Evolutionary conservation across 2,329 filamentous ascomycete species (phyloP), one percentile per base, ranked within the genome.

Genomic region (Knufia fluminis): DNA sequence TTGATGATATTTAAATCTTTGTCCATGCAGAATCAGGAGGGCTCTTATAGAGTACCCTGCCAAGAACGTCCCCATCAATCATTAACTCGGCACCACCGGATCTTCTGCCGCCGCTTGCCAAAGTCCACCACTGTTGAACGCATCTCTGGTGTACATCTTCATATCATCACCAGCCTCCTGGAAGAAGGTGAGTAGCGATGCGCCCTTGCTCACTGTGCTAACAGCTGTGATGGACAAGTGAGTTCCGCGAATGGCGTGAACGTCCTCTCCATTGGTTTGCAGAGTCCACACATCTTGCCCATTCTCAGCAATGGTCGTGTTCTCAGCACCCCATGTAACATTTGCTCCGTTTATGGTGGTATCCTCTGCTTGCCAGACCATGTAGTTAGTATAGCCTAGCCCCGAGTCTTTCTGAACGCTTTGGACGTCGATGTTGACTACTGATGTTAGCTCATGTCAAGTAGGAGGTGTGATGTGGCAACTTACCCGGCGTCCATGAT

Each of bases 321-420:
- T 50, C 19, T 50, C 48, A 4, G 48, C 40, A 12, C n/a, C 31
- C 48, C 48, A 50, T 2, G 28, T 38, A 17, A 50, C 23, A 22
- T 50, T 50, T 20, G 24, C 40, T 7, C 48, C 48, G 10, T 17
- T 20, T 14, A 50, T 45, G 4, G 48, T 38, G 20, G 40, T 42
- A 22, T 50, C 48, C n/a, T 40, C n/a, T 31, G 16, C 40, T 33
- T 50, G 48, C 23, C 23, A 45, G 14, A 40, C 17, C 40, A 50
- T 39, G 33, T 46, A 50, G 23, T 50, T 40, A 6, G 48, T 50
- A 26, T 45, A 50, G 8, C 48, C 48, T 3, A 50, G 41, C 20
- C 33, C 23, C 14, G 45, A 48, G 14, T 39, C 20, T 31, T 7
- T 39, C n/a, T 48, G 45, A 17, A 48, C 45, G 16, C 35, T 31